phyloP scores from a whole-genome alignment of 2,329 filamentous ascomycete species.

The Ceratocystis lukuohia region DNA sequence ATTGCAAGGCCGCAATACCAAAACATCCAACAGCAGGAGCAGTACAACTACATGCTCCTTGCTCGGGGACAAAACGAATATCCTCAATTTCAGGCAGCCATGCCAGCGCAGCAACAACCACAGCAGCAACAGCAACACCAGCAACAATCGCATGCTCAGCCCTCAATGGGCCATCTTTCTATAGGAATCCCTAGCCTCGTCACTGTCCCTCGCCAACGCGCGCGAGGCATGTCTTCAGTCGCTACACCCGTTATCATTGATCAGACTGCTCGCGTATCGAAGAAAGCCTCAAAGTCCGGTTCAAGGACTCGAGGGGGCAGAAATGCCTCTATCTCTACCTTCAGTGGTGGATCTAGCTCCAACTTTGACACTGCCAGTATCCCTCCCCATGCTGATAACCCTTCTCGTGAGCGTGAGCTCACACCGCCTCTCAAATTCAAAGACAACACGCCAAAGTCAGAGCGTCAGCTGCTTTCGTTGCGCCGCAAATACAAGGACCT shows the following conservation, averaged over 20 bases:
- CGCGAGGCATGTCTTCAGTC: not conserved
- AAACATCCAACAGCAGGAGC: conserved; percentile 20
- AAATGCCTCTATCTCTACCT: not conserved
- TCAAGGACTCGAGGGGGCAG: not conserved
- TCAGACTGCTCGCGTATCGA: not conserved
- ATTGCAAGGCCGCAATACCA: conserved; percentile 25
- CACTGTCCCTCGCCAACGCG: not conserved
- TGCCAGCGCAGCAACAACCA: not conserved
- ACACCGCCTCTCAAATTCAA: conserved; percentile 29
- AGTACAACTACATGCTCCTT: not conserved
- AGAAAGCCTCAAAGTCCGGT: not conserved
- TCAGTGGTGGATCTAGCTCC: conserved; percentile 28
- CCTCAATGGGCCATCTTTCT: not conserved
- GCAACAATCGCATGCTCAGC: conserved; percentile 25
- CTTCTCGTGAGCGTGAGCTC: conserved; percentile 1
- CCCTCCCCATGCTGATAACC: conserved; percentile 38
- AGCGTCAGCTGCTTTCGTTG: conserved; percentile 38
- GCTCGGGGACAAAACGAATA: not conserved
- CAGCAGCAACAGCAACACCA: not conserved
- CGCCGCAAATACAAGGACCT: conserved; percentile 33
- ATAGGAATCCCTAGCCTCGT: too few species aligned
- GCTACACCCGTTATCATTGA: not conserved
- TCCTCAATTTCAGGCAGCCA: not conserved
- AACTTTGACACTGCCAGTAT: conserved; percentile 35
- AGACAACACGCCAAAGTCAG: conserved; percentile 34